Percentiles rank a stretch among this genome's conserved stretches.
Conservation (phyloP, 139 green algal species). For the Chlamydomonas sphaeroides region DNA sequence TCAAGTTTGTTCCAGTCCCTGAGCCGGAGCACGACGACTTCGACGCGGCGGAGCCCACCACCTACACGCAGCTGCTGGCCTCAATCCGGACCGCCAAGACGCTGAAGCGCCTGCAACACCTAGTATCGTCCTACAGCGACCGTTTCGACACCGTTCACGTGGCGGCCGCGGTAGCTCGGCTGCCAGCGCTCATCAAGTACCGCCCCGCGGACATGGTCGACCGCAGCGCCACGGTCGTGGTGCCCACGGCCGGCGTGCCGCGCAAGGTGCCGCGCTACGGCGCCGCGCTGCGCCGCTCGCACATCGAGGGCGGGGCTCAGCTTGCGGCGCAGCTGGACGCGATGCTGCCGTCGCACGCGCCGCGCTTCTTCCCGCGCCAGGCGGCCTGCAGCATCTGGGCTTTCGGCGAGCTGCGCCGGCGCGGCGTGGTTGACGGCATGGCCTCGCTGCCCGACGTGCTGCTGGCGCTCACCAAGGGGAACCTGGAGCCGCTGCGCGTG, state of each 20-base stretch:
- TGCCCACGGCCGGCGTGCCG: neutral
- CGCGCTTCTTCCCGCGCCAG: conserved; percentile 35
- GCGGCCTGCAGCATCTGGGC: conserved; percentile 39
- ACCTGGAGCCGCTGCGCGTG: conserved; percentile 26
- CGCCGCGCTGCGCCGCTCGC: neutral
- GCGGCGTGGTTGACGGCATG: neutral
- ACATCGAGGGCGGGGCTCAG: neutral
- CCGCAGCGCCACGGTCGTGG: neutral
- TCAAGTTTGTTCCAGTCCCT: conserved; percentile 20
- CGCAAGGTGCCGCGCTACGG: neutral
- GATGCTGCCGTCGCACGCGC: conserved; percentile 8
- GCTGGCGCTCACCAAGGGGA: neutral
- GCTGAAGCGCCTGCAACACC: conserved; percentile 43
- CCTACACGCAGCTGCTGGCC: conserved; percentile 49
- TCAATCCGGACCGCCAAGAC: conserved; percentile 13
- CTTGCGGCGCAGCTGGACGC: conserved; percentile 22
- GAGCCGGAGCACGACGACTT: conserved; percentile 37
- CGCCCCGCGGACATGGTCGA: conserved; percentile 35
- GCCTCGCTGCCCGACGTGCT: conserved; percentile 21
- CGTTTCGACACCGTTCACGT: conserved; percentile 51
- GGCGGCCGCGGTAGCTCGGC: conserved; percentile 41
- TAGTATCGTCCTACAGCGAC: conserved; percentile 25
- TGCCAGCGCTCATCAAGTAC: conserved; percentile 41
- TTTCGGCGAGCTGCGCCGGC: conserved; percentile 30
- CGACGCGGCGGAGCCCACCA: conserved; percentile 38